Evolutionary conservation across 2,329 filamentous ascomycete genomes (phyloP).

Genomic region (Colletotrichum nymphaeae): DNA sequence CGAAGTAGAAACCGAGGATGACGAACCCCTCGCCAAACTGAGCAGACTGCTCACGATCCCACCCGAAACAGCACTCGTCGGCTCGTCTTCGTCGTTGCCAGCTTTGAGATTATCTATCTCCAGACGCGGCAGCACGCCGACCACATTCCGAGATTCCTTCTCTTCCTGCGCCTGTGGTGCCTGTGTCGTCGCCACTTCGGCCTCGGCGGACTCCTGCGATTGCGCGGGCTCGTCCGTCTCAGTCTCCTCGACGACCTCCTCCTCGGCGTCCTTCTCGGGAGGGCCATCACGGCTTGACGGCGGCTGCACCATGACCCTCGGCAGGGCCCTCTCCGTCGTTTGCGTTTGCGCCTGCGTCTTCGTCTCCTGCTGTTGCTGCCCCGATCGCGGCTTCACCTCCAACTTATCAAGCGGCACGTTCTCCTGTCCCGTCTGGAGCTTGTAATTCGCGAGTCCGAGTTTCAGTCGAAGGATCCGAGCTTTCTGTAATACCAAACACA

Average conservation of each 20-base stretch:
- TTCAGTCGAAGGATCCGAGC: slow-evolving; percentile 75
- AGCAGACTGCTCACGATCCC: slow-evolving; percentile 65
- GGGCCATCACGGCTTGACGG: slow-evolving; percentile 37
- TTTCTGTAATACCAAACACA: slow-evolving; percentile 54
- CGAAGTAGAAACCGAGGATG: slow-evolving; percentile 23
- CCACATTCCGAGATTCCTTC: slow-evolving; percentile 21
- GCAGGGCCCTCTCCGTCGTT: slow-evolving; percentile 28
- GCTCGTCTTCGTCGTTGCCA: slow-evolving; percentile 43
- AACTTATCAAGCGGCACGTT: slow-evolving; percentile 72
- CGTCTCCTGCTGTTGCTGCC: slow-evolving; percentile 29
- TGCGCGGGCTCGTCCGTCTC: slow-evolving; percentile 7
- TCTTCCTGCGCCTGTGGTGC: slow-evolving; percentile 23
- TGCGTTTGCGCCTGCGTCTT: background rate
- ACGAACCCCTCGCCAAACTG: slow-evolving; percentile 51
- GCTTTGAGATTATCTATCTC: slow-evolving; percentile 22
- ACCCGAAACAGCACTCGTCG: slow-evolving; percentile 59
- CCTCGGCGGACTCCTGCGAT: slow-evolving; percentile 6
- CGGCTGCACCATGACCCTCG: slow-evolving; percentile 35
- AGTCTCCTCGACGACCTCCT: slow-evolving; percentile 35
- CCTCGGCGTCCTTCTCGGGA: slow-evolving; percentile 32
- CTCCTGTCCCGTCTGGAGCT: slow-evolving; percentile 79
- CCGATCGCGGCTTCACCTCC: slow-evolving; percentile 51
- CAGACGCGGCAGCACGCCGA: slow-evolving; percentile 31
- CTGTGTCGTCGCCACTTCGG: slow-evolving; percentile 23
- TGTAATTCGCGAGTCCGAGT: slow-evolving; percentile 79